Evolutionary conservation across 495 filamentous ascomycete species (phyloP), one percentile per base, ranked within the genome.

Genomic region (Penicillium cinerascens): DNA sequence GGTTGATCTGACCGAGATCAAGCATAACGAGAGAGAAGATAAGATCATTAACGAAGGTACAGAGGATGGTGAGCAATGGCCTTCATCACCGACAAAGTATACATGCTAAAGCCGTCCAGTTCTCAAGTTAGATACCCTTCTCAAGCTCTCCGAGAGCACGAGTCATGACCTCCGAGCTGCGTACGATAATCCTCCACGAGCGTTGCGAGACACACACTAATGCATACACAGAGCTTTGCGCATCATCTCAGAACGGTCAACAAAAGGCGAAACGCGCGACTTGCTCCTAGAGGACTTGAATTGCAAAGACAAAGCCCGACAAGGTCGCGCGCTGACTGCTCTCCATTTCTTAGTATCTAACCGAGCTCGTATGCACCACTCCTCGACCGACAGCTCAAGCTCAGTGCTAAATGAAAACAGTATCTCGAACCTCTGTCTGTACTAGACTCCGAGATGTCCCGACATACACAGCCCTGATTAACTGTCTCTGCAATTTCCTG

Each of bases 91-190:
- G 3, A 35, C n/a, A n/a, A n/a, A n/a, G n/a, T 17, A 13, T 7
- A 22, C 47, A 49, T 39, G 58, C 49, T 52, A 18, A 58, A 10
- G 17, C 2, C 2, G 0, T 16, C 13, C 46, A 80, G 77, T 73
- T 13, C 66, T 81, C 47, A 79, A 79, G 49, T 53, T 81, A 47
- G 69, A 78, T 42, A 78, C 78, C 1, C 70, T 81, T 15, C 61
- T 72, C 18, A 74, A 75, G 55, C 71, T 81, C 38, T 72, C 72
- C 41, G 66, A 73, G 49, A 76, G 73, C 63, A 70, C 76, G 26
- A 80, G 74, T 51, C 67, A 74, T 59, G 74, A 79, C 47, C 75
- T 81, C 45, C 72, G 76, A 56, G 66, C 72, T 49, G 75, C 77
- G 78, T 81, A 78, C 47, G 77, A 48, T n/a, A 42, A 17, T 10